A percentile compares a stretch with the other conserved stretches of the same genome.
These are phyloP conservation scores for Pinus tabuliformis DNA, from an alignment of 75 land plant genomes.

Conservation along the genomic window DNA sequence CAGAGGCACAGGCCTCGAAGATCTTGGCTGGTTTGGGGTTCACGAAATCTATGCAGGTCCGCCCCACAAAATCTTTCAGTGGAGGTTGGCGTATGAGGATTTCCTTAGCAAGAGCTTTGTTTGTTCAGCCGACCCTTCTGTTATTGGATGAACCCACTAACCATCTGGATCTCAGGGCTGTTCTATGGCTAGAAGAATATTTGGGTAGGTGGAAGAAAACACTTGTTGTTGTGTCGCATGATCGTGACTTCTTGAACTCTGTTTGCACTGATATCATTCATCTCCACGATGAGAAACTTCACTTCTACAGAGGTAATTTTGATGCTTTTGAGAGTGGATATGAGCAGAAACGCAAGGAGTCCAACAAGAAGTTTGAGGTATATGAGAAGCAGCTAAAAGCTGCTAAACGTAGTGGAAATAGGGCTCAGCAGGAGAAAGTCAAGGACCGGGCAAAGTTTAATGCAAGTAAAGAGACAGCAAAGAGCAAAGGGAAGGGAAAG, in stretches of 20 bases:
- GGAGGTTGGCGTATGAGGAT: slow-evolving; percentile 99
- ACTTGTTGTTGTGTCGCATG: slow-evolving; percentile 90
- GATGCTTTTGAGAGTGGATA: slow-evolving; percentile 86
- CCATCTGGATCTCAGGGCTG: slow-evolving; percentile 68
- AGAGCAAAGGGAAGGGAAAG: slow-evolving; percentile 53
- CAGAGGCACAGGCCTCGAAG: slow-evolving; percentile 74
- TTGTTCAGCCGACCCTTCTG: slow-evolving; percentile 88
- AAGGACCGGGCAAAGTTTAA: slow-evolving; percentile 78
- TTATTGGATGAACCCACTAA: slow-evolving; percentile 83
- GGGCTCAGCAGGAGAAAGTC: slow-evolving; percentile 85
- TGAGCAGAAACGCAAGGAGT: slow-evolving; percentile 82
- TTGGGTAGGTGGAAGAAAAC: slow-evolving; percentile 90
- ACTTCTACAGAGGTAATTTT: slow-evolving; percentile 85
- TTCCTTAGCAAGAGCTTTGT: slow-evolving; percentile 88
- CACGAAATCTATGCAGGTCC: slow-evolving; percentile 78
- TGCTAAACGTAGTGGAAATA: slow-evolving; percentile 70
- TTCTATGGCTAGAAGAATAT: slow-evolving; percentile 69
- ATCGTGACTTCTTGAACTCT: slow-evolving; percentile 85
- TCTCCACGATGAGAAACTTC: slow-evolving; percentile 85
- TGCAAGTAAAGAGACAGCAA: slow-evolving; percentile 83
- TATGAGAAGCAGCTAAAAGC: slow-evolving; percentile 85
- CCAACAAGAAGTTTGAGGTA: slow-evolving; percentile 81
- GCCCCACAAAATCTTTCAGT: slow-evolving; percentile 84
- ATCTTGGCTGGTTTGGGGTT: slow-evolving; percentile 93
- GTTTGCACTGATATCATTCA: slow-evolving; percentile 93